Percentiles rank a stretch among this genome's conserved stretches.
Conservation (phyloP, 306 rosid genomes). For the Trifolium pratense region DNA sequence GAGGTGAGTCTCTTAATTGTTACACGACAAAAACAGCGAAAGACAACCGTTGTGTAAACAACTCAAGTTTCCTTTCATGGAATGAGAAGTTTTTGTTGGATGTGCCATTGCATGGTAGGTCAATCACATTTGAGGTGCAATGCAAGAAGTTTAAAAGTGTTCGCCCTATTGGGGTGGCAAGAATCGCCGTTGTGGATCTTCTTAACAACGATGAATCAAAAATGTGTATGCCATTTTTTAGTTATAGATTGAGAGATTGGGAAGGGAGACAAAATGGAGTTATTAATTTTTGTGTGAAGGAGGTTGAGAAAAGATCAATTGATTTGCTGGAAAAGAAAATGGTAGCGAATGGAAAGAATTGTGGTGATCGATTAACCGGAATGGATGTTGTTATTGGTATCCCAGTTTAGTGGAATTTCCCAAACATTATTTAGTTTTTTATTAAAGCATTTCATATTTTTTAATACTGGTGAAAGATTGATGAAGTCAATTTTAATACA, state of each 20-base stretch:
- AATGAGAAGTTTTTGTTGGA: constrained; percentile 51
- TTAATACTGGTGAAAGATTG: not conserved
- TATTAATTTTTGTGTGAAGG: constrained; percentile 59
- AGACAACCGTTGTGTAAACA: constrained; percentile 11
- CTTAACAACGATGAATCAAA: constrained; percentile 34
- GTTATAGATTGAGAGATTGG: constrained; percentile 62
- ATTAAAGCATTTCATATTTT: not conserved
- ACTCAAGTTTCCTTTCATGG: constrained; percentile 46
- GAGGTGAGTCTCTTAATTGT: constrained; percentile 36
- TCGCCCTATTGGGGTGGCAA: constrained; percentile 49
- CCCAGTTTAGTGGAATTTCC: constrained; percentile 40
- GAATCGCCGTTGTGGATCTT: constrained; percentile 53
- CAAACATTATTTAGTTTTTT: not conserved
- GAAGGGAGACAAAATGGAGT: constrained; percentile 62
- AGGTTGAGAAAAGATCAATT: not conserved
- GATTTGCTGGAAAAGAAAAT: not conserved
- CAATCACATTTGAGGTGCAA: constrained; percentile 54
- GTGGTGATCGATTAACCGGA: not conserved
- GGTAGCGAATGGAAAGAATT: not conserved
- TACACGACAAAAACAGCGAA: constrained; percentile 43
- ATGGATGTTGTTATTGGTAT: not conserved
- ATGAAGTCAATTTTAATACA: not conserved
- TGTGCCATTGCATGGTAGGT: constrained; percentile 48
- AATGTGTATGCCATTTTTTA: constrained; percentile 43
- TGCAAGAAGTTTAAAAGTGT: constrained; percentile 42